Percentiles rank a stretch among this genome's conserved stretches.
Evolutionary conservation across 768 basidiomycete genomes (phyloP).

Genomic region (Boletus pseudopeckii): DNA sequence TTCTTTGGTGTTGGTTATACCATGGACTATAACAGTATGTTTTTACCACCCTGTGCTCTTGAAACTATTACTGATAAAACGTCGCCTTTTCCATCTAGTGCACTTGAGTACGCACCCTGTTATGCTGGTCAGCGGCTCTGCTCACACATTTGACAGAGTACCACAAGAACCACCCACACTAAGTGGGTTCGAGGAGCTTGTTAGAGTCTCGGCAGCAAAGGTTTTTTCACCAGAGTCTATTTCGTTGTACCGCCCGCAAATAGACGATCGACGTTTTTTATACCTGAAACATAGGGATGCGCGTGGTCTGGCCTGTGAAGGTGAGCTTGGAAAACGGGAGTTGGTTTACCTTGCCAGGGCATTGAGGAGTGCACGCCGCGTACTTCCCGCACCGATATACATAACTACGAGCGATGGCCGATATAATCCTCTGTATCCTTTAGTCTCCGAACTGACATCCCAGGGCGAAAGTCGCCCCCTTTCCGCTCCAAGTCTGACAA

Average conservation of each 20-base stretch:
- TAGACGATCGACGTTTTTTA: constrained; percentile 22
- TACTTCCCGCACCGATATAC: not conserved
- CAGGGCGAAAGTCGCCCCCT: not conserved
- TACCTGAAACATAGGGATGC: constrained; percentile 4
- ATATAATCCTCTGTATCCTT: not conserved
- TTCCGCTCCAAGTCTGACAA: not conserved
- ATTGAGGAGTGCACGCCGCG: not conserved
- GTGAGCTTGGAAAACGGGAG: not conserved
- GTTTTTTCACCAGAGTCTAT: constrained; percentile 6
- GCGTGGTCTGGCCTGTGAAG: not conserved
- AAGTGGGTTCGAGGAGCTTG: constrained; percentile 18
- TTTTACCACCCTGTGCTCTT: not conserved
- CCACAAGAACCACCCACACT: constrained; percentile 91
- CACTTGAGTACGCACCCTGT: constrained; percentile 66
- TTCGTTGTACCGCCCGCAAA: constrained; percentile 23
- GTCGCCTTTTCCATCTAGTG: constrained; percentile 44
- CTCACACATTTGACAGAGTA: constrained; percentile 54
- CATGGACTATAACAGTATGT: constrained; percentile 87
- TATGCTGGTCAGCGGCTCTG: not conserved
- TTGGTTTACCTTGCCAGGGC: not conserved
- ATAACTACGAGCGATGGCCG: not conserved
- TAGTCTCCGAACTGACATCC: constrained; percentile 1
- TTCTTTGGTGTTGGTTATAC: constrained; percentile 65
- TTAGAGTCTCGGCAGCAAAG: not conserved
- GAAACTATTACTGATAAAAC: constrained; percentile 7